These are phyloP conservation scores for Boechera divaricarpa DNA, from an alignment of 345 rosid genomes.

Conservation along the genomic window DNA sequence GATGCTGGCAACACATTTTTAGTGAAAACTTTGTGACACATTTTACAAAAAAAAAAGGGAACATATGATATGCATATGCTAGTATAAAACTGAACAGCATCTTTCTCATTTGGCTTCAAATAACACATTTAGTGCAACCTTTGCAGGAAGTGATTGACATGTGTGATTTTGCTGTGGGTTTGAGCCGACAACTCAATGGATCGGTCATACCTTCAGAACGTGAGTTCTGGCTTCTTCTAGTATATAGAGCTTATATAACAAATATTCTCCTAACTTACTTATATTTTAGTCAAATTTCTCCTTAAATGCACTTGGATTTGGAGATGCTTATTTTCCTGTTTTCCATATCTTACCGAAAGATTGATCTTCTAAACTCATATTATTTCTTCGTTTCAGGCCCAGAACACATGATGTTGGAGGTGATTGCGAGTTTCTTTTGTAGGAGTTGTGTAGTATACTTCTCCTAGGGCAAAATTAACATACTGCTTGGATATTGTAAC, in stretches of 20 bases:
- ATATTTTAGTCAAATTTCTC: conserved; percentile 6
- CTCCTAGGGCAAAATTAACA: conserved; percentile 25
- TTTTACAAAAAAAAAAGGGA: background rate
- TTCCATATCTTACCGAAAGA: background rate
- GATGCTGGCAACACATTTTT: background rate
- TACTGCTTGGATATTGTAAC: conserved; percentile 29
- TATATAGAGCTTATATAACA: background rate
- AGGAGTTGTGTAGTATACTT: conserved; percentile 7
- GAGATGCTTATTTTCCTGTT: conserved; percentile 2
- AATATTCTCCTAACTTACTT: background rate
- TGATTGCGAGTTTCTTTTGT: conserved; percentile 41
- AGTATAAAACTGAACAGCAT: background rate
- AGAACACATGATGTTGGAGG: conserved; percentile 97
- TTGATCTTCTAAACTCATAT: conserved; percentile 26
- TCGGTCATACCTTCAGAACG: conserved; percentile 96
- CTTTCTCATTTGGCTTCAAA: background rate
- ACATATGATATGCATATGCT: background rate
- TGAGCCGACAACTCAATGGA: conserved; percentile 96
- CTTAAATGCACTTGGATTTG: conserved; percentile 4
- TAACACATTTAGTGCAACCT: background rate
- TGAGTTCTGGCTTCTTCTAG: conserved; percentile 50
- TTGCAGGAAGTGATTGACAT: conserved; percentile 96
- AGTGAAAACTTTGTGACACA: background rate
- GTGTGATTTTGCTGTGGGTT: conserved; percentile 97
- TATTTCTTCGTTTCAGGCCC: conserved; percentile 71